Base-by-base conservation (phyloP, 148 eudicot genomes). In the Vaccinium vitisidaea region DNA sequence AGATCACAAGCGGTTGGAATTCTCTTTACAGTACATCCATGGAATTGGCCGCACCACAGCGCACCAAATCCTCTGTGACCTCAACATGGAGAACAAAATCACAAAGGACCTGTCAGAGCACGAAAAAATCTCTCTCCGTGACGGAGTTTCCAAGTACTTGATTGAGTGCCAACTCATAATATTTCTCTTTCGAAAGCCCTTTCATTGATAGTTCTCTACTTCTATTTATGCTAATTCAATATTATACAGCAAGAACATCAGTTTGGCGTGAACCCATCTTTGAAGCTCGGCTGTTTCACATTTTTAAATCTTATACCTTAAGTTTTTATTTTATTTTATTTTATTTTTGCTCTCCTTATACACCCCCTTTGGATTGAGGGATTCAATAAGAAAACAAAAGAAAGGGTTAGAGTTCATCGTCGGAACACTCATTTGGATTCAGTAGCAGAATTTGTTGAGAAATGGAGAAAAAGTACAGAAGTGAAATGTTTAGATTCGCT, bases 161-260 rank as follows among this genome's bases (percentile, higher is more conserved):
- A 90, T 90, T 4, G 94, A 92, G 90, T 93, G 91, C 74, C 93
- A 92, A 84, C 85, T 92, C 88, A 93, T 92, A 81, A 43, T 61
- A 81, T 69, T 25, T 30, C 83, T 25, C 39, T 50, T 52, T 16
- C 18, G 1, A 55, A 25, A 1, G 8, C 52, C 50, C 50, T 3
- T 74, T 53, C 16, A 13, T 13, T 3, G 13, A 16, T 55, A 58
- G 65, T 16, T 58, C 65, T 58, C n/a, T 55, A 55, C 8, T 58
- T 58, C 65, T 58, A 16, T 19, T 58, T 58, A 58, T 19, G 6
- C n/a, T 58, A 58, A 58, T 5, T 58, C 53, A n/a, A 58, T 58
- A 58, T 19, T 58, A 16, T 58, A 58, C 5, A 58, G 65, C 23
- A 58, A 58, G 21, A 19, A 1, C 14, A 25, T n/a, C 36, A 67